Conservation (phyloP, 805 yeast genomes). For the Ogataea populi-albae region DNA sequence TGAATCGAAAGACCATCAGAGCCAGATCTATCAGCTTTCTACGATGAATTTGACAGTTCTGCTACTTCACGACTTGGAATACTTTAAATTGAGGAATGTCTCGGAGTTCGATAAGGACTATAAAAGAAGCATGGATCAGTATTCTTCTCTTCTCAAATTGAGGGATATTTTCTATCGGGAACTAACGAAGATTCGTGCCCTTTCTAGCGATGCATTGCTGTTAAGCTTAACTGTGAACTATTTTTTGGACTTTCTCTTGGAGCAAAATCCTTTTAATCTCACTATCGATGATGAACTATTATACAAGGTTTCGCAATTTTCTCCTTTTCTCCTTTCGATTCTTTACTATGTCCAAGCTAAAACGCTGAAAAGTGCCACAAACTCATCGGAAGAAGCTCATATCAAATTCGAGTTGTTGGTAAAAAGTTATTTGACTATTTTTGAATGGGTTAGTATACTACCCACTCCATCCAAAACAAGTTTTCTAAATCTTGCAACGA, state of each 20-base stretch:
- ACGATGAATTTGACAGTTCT: constrained; percentile 26
- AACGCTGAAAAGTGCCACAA: constrained; percentile 8
- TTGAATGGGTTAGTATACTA: too few relatives aligned
- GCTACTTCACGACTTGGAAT: constrained; percentile 16
- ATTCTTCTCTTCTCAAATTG: constrained; percentile 18
- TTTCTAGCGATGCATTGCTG: constrained; percentile 6
- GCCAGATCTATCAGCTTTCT: constrained; percentile 24
- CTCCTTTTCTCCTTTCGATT: constrained; percentile 28
- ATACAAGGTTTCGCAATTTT: constrained; percentile 11
- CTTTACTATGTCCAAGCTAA: constrained; percentile 23
- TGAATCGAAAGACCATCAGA: constrained; percentile 19
- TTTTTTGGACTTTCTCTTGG: constrained; percentile 7
- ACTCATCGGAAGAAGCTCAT: constrained; percentile 17
- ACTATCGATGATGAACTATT: constrained; percentile 2
- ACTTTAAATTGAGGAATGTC: constrained; percentile 13
- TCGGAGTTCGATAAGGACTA: constrained; percentile 24
- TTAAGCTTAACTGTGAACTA: constrained; percentile 12
- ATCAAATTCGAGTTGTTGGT: too few relatives aligned
- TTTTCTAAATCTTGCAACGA: too few relatives aligned
- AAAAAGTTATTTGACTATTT: too few relatives aligned
- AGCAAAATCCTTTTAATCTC: not conserved
- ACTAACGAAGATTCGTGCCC: constrained; percentile 7
- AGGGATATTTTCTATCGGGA: constrained; percentile 18
- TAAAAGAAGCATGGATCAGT: constrained; percentile 18
- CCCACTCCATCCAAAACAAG: too few relatives aligned